Conservation (phyloP, 2,329 filamentous ascomycete species). For the Pseudocercospora eumusae region DNA sequence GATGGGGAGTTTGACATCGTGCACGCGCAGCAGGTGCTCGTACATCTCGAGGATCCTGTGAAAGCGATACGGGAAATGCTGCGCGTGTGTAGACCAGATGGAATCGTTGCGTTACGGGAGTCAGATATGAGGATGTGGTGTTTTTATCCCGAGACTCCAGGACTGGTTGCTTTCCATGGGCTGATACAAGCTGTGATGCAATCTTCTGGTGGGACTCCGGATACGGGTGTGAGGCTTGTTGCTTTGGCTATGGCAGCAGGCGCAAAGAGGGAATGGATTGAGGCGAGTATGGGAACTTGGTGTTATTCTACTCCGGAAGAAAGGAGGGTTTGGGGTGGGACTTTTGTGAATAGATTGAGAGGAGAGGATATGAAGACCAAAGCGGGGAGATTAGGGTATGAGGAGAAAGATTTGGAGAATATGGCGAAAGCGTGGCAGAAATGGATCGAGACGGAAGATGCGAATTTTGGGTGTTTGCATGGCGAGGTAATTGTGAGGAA, state of each 20-base stretch:
- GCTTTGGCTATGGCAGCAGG: conserved; percentile 44
- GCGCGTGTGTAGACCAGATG: conserved; percentile 55
- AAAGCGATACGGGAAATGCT: conserved; percentile 56
- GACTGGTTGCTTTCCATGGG: conserved; percentile 41
- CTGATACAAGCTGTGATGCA: conserved; percentile 40
- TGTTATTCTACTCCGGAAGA: conserved; percentile 45
- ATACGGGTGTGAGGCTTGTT: conserved; percentile 36
- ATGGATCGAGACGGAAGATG: conserved; percentile 47
- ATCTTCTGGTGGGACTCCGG: conserved; percentile 30
- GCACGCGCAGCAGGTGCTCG: conserved; percentile 59
- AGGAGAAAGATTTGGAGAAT: conserved; percentile 43
- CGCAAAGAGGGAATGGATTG: conserved; percentile 42
- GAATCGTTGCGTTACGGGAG: conserved; percentile 55
- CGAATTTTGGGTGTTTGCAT: conserved; percentile 46
- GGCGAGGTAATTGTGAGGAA: conserved; percentile 44
- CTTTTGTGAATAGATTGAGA: conserved; percentile 28
- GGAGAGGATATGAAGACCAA: conserved; percentile 37
- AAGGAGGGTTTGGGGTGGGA: conserved; percentile 44
- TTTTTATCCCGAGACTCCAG: conserved; percentile 41
- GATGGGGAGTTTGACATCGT: conserved; percentile 61
- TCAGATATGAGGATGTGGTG: conserved; percentile 42
- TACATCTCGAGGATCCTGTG: conserved; percentile 57
- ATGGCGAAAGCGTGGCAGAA: conserved; percentile 45
- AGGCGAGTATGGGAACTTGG: conserved; percentile 46
- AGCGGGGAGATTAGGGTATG: conserved; percentile 38